Evolutionary conservation across 345 rosid genomes (phyloP).

Genomic region (Heritiera fomes): DNA sequence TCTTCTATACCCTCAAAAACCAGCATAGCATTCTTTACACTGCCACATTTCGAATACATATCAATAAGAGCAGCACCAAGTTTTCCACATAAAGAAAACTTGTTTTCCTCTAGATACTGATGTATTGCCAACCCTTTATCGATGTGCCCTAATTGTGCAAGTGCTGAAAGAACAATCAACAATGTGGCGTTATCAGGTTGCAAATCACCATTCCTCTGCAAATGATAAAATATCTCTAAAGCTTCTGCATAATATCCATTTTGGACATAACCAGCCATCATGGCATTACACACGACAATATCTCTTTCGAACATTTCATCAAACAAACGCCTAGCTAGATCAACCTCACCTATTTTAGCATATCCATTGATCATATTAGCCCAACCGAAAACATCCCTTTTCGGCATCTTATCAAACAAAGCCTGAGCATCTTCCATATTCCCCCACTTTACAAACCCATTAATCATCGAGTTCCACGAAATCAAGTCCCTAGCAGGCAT

Average conservation of each 20-base stretch:
- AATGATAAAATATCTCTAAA: conserved; percentile 41
- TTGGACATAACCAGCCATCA: conserved; percentile 60
- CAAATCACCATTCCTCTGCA: conserved; percentile 44
- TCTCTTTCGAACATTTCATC: conserved; percentile 52
- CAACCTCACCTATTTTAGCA: conserved; percentile 46
- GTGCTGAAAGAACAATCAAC: conserved; percentile 51
- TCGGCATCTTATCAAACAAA: conserved; percentile 48
- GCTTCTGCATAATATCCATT: conserved; percentile 48
- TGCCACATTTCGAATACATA: conserved; percentile 61
- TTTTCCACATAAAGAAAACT: conserved; percentile 36
- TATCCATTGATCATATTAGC: conserved; percentile 60
- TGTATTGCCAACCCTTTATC: conserved; percentile 51
- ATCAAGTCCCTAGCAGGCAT: conserved; percentile 62
- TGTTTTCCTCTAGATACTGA: conserved; percentile 39
- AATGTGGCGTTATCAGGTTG: conserved; percentile 51
- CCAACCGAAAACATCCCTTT: conserved; percentile 59
- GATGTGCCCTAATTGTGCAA: conserved; percentile 52
- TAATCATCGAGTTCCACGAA: conserved; percentile 64
- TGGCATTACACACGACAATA: conserved; percentile 53
- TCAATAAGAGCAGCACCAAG: conserved; percentile 63
- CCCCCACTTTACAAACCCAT: conserved; percentile 55
- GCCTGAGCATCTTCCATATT: conserved; percentile 42
- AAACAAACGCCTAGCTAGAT: conserved; percentile 50
- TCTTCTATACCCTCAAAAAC: conserved; percentile 39
- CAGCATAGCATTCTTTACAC: conserved; percentile 45